A percentile compares a stretch with the other conserved stretches of the same genome.
Conservation (phyloP, 2,329 filamentous ascomycete genomes). For the Xylaria sp. region DNA sequence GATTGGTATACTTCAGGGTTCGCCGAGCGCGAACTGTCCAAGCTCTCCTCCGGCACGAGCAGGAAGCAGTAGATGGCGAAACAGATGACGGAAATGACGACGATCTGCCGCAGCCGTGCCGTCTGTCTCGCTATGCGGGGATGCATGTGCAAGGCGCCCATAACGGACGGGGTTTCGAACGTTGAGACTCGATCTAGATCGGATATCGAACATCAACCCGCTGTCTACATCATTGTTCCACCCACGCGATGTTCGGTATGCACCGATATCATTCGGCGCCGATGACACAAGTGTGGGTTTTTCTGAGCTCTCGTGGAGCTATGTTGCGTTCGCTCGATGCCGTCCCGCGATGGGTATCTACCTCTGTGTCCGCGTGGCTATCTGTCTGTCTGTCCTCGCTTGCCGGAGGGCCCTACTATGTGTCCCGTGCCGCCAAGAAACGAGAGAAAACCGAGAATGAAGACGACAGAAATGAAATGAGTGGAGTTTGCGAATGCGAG, state of each 20-base stretch:
- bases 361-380: neutral
- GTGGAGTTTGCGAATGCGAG: constrained; percentile 18
- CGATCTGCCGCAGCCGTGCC: constrained; percentile 46
- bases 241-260: neutral
- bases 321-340: constrained; percentile 14
- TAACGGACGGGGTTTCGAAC: neutral
- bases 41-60: constrained; percentile 41
- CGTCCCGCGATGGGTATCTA: constrained; percentile 17
- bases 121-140: constrained; percentile 36
- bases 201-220: neutral
- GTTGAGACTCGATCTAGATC: neutral
- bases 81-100: constrained; percentile 45
- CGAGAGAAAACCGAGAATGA: constrained; percentile 20
- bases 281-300: neutral
- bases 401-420: constrained; percentile 14
- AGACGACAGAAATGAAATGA: neutral
- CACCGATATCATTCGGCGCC: constrained; percentile 14
- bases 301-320: neutral
- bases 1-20: constrained; percentile 29
- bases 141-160: constrained; percentile 29
- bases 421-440: constrained; percentile 25
- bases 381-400: constrained; percentile 7
- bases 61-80: constrained; percentile 48
- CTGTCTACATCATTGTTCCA: constrained; percentile 23
- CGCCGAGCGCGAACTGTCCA: constrained; percentile 37